phyloP scores from a whole-genome alignment of 2,329 filamentous ascomycete species.

The Colletotrichum tamarilloi region DNA sequence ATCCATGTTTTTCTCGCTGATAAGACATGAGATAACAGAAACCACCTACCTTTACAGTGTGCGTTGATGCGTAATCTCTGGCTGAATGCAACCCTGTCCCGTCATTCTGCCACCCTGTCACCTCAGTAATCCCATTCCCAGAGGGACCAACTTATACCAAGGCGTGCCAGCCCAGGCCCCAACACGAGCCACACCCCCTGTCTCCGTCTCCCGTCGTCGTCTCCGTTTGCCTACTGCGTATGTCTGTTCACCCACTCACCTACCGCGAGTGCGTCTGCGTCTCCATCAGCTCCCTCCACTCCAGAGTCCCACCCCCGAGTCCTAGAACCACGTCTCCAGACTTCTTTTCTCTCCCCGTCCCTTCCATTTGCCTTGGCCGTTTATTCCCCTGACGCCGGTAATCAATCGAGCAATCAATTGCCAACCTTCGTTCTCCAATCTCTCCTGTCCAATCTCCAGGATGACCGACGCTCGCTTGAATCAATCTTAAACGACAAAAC shows the following conservation, averaged over 20 bases:
- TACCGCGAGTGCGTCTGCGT: background rate
- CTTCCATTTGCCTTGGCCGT: background rate
- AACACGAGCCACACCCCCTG: background rate
- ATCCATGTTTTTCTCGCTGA: background rate
- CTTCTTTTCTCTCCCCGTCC: background rate
- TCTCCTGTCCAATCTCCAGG: constrained; percentile 24
- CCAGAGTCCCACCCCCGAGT: background rate
- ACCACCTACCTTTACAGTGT: background rate
- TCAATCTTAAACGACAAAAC: background rate
- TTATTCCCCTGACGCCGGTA: background rate
- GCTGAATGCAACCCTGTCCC: background rate
- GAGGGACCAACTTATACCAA: no score
- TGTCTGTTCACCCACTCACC: background rate
- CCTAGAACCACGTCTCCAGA: background rate
- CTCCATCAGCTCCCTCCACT: background rate
- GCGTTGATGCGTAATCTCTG: background rate
- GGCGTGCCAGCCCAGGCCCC: background rate
- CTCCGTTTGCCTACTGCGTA: background rate
- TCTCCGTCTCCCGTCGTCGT: background rate
- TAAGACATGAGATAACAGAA: background rate
- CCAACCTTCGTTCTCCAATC: background rate
- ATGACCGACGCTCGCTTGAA: constrained; percentile 33
- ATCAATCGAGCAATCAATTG: constrained; percentile 19
- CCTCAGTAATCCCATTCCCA: constrained; percentile 8
- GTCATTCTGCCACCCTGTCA: background rate